These are phyloP conservation scores for Quercus glauca DNA, from an alignment of 306 rosid species.

Conservation along the genomic window DNA sequence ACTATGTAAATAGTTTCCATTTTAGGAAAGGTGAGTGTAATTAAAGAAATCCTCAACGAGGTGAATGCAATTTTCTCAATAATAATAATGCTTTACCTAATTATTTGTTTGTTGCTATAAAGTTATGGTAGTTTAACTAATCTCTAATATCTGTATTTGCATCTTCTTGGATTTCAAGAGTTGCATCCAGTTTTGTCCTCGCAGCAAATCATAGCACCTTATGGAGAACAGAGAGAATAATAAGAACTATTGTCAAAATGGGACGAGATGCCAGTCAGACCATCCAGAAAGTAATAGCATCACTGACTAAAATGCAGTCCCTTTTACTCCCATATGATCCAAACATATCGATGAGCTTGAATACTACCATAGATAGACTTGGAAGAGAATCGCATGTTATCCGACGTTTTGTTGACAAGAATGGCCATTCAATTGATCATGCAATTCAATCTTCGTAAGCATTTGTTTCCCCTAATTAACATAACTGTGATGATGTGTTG, in stretches of 20 bases:
- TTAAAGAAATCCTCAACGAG: too few relatives aligned
- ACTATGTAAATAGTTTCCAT: too few relatives aligned
- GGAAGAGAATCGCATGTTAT: constrained; percentile 41
- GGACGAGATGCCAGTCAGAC: constrained; percentile 49
- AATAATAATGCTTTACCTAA: background rate
- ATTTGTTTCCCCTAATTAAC: background rate
- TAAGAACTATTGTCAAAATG: constrained; percentile 36
- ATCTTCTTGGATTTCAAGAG: constrained; percentile 31
- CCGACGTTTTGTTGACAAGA: constrained; percentile 39
- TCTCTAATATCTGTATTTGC: background rate
- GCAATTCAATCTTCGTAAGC: constrained; percentile 55
- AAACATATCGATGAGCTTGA: constrained; percentile 32
- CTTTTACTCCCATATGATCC: constrained; percentile 61
- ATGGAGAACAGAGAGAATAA: constrained; percentile 45
- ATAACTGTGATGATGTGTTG: background rate
- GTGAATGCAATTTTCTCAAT: too few relatives aligned
- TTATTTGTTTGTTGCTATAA: background rate
- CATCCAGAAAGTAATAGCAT: constrained; percentile 37
- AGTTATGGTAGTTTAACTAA: background rate
- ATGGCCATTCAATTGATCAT: constrained; percentile 30
- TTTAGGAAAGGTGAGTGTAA: too few relatives aligned
- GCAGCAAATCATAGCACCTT: constrained; percentile 37
- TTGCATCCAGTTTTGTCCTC: constrained; percentile 55
- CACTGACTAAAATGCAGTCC: constrained; percentile 45
- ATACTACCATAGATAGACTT: constrained; percentile 37